Evolutionary conservation across 345 rosid species (phyloP).

Genomic region (Geranium brycei): DNA sequence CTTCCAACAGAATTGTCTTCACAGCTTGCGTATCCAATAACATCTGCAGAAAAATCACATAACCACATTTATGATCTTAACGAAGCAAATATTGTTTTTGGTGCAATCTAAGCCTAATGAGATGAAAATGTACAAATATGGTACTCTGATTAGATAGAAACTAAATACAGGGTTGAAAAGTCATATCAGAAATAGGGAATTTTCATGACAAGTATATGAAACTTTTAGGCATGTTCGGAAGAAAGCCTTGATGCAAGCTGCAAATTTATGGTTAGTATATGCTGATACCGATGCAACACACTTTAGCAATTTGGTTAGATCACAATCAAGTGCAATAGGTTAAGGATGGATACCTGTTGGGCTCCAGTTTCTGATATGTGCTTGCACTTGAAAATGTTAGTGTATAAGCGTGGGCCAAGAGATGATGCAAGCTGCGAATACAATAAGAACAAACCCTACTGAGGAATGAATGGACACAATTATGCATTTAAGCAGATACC

Average conservation of each 20-base stretch:
- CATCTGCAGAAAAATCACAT: conserved; percentile 45
- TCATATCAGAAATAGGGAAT: neutral
- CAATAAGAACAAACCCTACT: conserved; percentile 2
- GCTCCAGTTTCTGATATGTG: conserved; percentile 98
- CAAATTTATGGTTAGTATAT: neutral
- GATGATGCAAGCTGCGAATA: conserved; percentile 88
- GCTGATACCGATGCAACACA: neutral
- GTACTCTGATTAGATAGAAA: neutral
- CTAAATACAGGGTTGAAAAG: neutral
- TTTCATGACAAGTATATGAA: neutral
- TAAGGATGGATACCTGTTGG: conserved; percentile 45
- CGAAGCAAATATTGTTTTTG: neutral
- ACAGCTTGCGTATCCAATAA: conserved; percentile 93
- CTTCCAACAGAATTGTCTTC: conserved; percentile 85
- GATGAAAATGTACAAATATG: no score
- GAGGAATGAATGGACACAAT: neutral
- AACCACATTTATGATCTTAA: neutral
- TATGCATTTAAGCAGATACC: neutral
- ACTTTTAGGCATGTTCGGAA: neutral
- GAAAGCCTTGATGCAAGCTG: neutral
- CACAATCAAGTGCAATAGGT: neutral
- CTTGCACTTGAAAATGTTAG: conserved; percentile 93
- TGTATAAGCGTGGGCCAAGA: conserved; percentile 87
- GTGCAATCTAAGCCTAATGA: neutral
- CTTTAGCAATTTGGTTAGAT: neutral